Base-by-base conservation (phyloP, 257 asterid genomes). In the Solanum medicagineum region DNA sequence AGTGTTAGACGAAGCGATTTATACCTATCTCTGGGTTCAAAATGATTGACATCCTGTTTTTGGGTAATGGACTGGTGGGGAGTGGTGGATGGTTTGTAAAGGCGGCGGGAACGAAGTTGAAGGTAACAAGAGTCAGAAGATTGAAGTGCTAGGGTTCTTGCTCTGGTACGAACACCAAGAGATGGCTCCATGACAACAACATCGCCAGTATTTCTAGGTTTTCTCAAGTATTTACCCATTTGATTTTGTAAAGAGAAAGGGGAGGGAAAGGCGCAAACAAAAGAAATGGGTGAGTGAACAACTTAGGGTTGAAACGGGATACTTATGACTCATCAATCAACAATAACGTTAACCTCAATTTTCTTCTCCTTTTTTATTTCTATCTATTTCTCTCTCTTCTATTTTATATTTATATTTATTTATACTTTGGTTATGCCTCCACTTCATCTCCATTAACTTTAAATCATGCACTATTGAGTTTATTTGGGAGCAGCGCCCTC, bases 131-230 rank as follows among this genome's bases (percentile, higher is more conserved):
- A 60, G 45, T 89, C 81, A 22, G 88, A 68, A 57, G 89, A 69
- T 42, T 90, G 97, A 15, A 95, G 93, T 3, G 97, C 93, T 85
- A 95, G 93, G 92, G 95, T 91, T 90, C 91, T 93, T 74, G 98
- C 92, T 70, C 95, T 93, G 10, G 97, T 93, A 17, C 93, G 95
- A 4, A 93, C 98, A 24, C 98, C 98, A 60, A 92, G 91, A 54
- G 89, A 81, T 20, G 92, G 89, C 13, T 94, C 97, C 91, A 84
- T 90, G 13, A 92, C 88, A 19, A 92, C 92, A 3, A 93, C 93
- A 83, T 91, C 94, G 10, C 83, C 88, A 1, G 92, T 80, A 63
- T 89, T 66, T 82, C 90, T 91, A 16, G 92, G 86, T 83, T 94
- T 94, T 86, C 91, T 90, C 86, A 92, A 90, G 89, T 89, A 91